Percentiles rank a stretch among this genome's conserved stretches.
phyloP scores from a whole-genome alignment of 1,139 yeast genomes.

The Wickerhamiella infanticola region DNA sequence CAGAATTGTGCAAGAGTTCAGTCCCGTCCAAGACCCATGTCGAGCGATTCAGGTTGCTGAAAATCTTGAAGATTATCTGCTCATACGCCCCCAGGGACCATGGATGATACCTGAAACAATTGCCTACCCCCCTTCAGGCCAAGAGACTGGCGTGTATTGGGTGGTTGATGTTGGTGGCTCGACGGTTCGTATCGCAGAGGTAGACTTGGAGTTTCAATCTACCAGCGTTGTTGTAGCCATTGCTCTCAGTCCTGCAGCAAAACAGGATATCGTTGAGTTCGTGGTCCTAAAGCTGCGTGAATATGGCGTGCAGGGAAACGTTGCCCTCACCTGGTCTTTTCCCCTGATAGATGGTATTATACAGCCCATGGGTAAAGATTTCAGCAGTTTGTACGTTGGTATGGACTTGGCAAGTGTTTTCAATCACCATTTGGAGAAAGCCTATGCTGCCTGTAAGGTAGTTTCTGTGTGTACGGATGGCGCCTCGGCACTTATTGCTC shows the following conservation, averaged over 20 bases:
- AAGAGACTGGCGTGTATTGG: background rate
- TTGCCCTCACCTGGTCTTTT: slow-evolving; percentile 5
- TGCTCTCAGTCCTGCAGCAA: background rate
- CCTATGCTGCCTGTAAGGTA: background rate
- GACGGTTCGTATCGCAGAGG: slow-evolving; percentile 2
- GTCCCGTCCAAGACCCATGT: too few relatives aligned
- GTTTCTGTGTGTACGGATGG: slow-evolving; percentile 4
- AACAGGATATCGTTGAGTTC: background rate
- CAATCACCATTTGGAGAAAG: background rate
- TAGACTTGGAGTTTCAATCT: background rate
- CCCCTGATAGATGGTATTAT: slow-evolving; percentile 3
- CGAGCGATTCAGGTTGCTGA: too few relatives aligned
- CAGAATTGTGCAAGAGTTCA: too few relatives aligned
- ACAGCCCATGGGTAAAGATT: slow-evolving; percentile 6
- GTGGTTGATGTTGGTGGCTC: slow-evolving; percentile 7
- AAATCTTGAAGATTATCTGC: background rate
- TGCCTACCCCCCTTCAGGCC: background rate
- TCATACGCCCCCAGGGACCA: background rate
- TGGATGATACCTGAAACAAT: background rate
- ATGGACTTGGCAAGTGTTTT: background rate
- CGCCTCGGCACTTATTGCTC: slow-evolving; percentile 1
- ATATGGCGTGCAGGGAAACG: background rate
- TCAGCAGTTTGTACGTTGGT: background rate
- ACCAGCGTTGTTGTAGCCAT: background rate
- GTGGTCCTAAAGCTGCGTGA: background rate